Evolutionary conservation across 345 rosid species (phyloP).

Genomic region (Moringa oleifera): DNA sequence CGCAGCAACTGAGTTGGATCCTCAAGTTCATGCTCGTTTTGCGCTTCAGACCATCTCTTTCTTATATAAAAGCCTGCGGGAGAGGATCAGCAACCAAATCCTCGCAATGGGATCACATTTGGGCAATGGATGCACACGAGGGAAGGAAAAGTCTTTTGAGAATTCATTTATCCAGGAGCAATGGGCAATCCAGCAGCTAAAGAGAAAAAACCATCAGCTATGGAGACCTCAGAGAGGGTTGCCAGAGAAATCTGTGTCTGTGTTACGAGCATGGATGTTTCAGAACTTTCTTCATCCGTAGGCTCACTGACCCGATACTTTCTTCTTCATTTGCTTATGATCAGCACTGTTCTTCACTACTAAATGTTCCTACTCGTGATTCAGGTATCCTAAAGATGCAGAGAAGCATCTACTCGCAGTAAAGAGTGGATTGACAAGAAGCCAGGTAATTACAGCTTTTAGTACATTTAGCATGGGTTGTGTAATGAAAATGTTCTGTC

Average conservation of each 20-base stretch:
- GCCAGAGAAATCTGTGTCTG: constrained; percentile 86
- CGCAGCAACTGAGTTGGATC: constrained; percentile 87
- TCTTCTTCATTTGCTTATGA: neutral
- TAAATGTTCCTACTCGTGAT: neutral
- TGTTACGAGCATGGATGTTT: constrained; percentile 95
- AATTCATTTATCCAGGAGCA: constrained; percentile 56
- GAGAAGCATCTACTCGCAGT: constrained; percentile 92
- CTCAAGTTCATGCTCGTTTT: constrained; percentile 68
- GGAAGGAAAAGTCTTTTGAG: constrained; percentile 41
- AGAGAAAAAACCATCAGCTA: constrained; percentile 63
- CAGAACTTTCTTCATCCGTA: constrained; percentile 99
- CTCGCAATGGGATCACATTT: constrained; percentile 52
- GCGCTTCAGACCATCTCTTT: constrained; percentile 69
- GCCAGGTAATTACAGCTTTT: constrained; percentile 51
- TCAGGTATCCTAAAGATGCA: constrained; percentile 92
- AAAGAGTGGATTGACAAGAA: constrained; percentile 90
- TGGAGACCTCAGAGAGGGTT: constrained; percentile 97
- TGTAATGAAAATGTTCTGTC: too few relatives aligned
- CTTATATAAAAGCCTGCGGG: constrained; percentile 69
- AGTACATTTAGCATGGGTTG: too few relatives aligned
- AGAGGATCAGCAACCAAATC: constrained; percentile 82
- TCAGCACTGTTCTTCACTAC: neutral
- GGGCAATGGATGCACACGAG: constrained; percentile 18
- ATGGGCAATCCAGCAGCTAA: constrained; percentile 75
- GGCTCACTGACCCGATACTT: constrained; percentile 12